Conservation (phyloP, 371 early-diverging fungal species). For the Circinella umbellata region DNA sequence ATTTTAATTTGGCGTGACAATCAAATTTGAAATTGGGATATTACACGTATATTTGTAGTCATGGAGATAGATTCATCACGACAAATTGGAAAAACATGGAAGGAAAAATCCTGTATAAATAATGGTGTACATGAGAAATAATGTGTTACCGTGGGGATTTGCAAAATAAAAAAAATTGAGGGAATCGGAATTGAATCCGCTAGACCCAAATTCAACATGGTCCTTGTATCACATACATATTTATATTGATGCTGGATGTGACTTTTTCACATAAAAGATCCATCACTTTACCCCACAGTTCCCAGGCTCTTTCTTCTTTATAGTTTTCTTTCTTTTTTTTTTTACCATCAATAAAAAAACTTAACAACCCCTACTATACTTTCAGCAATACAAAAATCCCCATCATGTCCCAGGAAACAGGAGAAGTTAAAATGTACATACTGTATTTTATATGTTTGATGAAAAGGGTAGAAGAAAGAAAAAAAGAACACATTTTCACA, state of each 20-base stretch:
- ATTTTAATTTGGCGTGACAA: too few species aligned
- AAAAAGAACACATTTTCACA: too few species aligned
- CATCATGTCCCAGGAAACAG: background rate
- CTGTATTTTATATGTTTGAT: background rate
- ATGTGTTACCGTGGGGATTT: background rate
- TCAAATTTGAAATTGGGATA: too few species aligned
- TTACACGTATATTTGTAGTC: too few species aligned
- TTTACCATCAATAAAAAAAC: background rate
- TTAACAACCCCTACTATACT: background rate
- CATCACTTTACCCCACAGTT: conserved; percentile 2
- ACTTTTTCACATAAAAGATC: background rate
- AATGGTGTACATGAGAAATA: background rate
- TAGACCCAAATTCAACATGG: conserved; percentile 7
- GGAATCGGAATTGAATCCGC: conserved; percentile 6
- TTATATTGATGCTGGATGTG: background rate
- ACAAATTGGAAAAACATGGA: too few species aligned
- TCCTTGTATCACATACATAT: background rate
- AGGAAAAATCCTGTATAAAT: too few species aligned
- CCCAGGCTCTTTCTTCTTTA: background rate
- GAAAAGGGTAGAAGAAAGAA: too few species aligned
- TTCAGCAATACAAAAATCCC: background rate
- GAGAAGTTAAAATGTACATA: conserved; percentile 3
- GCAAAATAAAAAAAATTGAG: background rate
- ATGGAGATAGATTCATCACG: too few species aligned
- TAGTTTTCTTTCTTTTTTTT: background rate